phyloP scores from a whole-genome alignment of 768 basidiomycete genomes.

The Agrocybe pediades region DNA sequence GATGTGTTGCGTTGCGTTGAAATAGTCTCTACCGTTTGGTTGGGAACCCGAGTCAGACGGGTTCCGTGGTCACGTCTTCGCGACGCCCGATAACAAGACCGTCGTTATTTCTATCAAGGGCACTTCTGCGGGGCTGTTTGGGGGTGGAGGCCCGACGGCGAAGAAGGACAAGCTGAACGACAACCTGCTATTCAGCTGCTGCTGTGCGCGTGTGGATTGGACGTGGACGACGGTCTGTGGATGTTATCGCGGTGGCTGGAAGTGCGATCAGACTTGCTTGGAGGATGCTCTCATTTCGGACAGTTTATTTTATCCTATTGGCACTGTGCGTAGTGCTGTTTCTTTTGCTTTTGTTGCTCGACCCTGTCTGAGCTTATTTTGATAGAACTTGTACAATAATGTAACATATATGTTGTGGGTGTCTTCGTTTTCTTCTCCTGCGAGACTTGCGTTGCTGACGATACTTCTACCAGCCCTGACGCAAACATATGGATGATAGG shows the following conservation, averaged over 20 bases:
- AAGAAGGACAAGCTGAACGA: slow-evolving; percentile 95
- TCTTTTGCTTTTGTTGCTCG: neutral
- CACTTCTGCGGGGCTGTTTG: slow-evolving; percentile 76
- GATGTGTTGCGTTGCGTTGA: too few relatives aligned
- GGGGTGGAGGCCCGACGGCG: slow-evolving; percentile 79
- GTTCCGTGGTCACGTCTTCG: slow-evolving; percentile 91
- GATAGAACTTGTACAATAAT: slow-evolving; percentile 94
- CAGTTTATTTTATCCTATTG: slow-evolving; percentile 87
- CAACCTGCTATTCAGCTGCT: slow-evolving; percentile 91
- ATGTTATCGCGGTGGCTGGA: slow-evolving; percentile 79
- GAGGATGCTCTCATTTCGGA: slow-evolving; percentile 76
- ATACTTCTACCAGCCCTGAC: slow-evolving; percentile 50
- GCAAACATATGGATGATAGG: slow-evolving; percentile 89
- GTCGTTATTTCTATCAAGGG: slow-evolving; percentile 92
- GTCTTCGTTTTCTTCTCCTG: neutral
- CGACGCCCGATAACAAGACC: slow-evolving; percentile 78
- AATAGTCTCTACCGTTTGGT: slow-evolving; percentile 81
- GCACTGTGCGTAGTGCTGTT: slow-evolving; percentile 59
- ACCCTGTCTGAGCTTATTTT: slow-evolving; percentile 7
- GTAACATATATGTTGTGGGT: slow-evolving; percentile 81
- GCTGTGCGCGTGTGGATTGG: slow-evolving; percentile 91
- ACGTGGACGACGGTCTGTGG: slow-evolving; percentile 94
- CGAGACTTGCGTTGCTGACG: neutral
- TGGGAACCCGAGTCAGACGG: slow-evolving; percentile 91
- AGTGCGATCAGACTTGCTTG: slow-evolving; percentile 80